A percentile compares a stretch with the other conserved stretches of the same genome.
Evolutionary conservation across 2,329 filamentous ascomycete species (phyloP).

Genomic region (Fusarium sp.): DNA sequence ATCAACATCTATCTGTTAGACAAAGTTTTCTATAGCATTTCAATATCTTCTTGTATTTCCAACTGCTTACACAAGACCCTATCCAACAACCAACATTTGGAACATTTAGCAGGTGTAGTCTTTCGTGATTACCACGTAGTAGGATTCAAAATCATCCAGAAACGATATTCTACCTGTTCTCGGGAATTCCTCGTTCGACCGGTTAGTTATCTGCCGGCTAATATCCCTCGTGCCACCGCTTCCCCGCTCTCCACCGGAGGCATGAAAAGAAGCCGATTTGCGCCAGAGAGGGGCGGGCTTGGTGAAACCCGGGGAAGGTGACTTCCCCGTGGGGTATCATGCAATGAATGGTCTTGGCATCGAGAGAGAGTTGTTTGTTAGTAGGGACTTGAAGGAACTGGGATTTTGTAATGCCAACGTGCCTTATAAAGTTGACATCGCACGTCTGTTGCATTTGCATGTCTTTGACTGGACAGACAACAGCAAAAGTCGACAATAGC

Average conservation of each 20-base stretch:
- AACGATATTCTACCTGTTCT: not conserved
- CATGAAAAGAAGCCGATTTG: not conserved
- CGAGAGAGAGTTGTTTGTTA: not conserved
- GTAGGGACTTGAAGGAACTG: rapidly evolving
- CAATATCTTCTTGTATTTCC: not conserved
- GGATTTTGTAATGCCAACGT: too few relatives aligned
- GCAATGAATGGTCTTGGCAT: not conserved
- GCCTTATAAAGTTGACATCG: too few relatives aligned
- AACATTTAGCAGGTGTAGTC: too few relatives aligned
- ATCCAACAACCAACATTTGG: too few relatives aligned
- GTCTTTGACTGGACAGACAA: not conserved
- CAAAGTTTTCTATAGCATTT: not conserved
- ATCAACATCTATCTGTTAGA: not conserved
- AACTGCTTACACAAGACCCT: not conserved
- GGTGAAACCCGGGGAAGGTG: not conserved
- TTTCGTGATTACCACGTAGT: not conserved
- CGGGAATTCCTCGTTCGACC: not conserved
- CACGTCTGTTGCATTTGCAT: not conserved
- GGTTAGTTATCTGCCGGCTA: not conserved
- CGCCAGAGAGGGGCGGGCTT: not conserved
- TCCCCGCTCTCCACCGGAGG: not conserved
- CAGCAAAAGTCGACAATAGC: too few relatives aligned
- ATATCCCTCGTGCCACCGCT: not conserved
- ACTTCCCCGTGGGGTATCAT: not conserved
- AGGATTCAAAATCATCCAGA: not conserved